Base-by-base conservation (phyloP, 352 stramenopile genomes). In the Pythium dissotocum region DNA sequence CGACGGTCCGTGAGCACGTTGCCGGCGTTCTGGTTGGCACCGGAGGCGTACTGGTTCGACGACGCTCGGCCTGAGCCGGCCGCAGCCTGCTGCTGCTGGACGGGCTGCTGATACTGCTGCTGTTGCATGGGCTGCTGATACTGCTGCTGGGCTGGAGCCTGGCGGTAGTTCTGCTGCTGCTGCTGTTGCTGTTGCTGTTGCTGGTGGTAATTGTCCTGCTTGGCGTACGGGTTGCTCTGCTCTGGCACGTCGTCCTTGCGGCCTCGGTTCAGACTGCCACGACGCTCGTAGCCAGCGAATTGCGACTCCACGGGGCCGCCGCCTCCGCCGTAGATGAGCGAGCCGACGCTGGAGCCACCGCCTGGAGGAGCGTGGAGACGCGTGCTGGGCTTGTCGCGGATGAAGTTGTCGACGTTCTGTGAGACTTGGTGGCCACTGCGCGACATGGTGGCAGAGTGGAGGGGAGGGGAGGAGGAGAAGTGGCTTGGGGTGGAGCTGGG, bases 1-100 rank as follows among this genome's bases (percentile, higher is more conserved):
- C 87, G 89, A 46, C 90, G 79, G 49, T 96, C 90, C 24, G 90
- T 98, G 62, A 97, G 74, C 72, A 97, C 88, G 63, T 97, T 98
- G 44, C 92, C 92, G 13, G 75, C 75, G 71, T 98, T 98, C 71
- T 97, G 88, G 73, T 93, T 97, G 48, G 79, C 72, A 13, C 89
- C 89, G 8, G 56, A 82, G 8, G 91, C 88, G 61, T 92, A 97
- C 24, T 87, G 78, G 75, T 97, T 97, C 12, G 88, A 96, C 24
- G 88, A 97, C 32, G 74, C 56, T 13, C 56, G 68, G 24, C 63
- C 54, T 10, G 24, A 21, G 24, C 51, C 33, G 8, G 42, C 63
- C 51, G 51, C 42, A 18, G 30, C 44, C 12, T 32, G 38, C 16
- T 69, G 38, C 16, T 69, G 70, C 42, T 72, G 42, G 18, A 46